Evolutionary conservation across 1,139 yeast genomes (phyloP).

Genomic region (Yamadazyma buinensis): DNA sequence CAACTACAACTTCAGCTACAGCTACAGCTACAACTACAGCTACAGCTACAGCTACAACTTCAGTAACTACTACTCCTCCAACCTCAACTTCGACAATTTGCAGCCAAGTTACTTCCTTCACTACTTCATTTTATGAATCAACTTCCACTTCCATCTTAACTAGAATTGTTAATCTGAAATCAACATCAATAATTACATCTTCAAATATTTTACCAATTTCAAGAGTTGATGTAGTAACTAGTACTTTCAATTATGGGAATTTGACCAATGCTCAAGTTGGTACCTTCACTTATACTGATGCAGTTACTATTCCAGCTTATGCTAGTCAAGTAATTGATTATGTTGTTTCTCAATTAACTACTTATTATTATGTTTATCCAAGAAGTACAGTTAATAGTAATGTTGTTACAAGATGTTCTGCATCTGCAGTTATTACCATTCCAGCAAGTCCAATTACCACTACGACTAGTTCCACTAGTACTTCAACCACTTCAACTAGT

Average conservation of each 20-base stretch:
- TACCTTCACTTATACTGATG: not conserved
- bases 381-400: not conserved
- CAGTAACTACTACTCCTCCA: conserved; percentile 4
- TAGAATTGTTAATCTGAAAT: conserved; percentile 2
- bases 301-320: conserved; percentile 5
- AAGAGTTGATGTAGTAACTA: not conserved
- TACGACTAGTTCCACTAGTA: not conserved
- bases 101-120: conserved; percentile 1
- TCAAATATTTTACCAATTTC: too few relatives aligned
- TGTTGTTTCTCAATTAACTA: conserved; percentile 4
- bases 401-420: not conserved
- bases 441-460: conserved; percentile 2
- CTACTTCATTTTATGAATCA: conserved; percentile 3
- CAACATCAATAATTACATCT: conserved; percentile 2
- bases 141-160: conserved; percentile 7
- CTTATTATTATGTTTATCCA: conserved; percentile 7
- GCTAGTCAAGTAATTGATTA: conserved; percentile 5
- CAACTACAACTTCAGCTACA: not conserved
- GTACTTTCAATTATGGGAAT: conserved; percentile 6
- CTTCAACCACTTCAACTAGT: too few relatives aligned
- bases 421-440: not conserved
- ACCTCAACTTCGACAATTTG: conserved; percentile 2
- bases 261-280: conserved; percentile 1
- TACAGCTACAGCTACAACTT: not conserved
- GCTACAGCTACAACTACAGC: not conserved